Conservation (phyloP, 768 basidiomycete genomes). For the Leccinum imitatum region DNA sequence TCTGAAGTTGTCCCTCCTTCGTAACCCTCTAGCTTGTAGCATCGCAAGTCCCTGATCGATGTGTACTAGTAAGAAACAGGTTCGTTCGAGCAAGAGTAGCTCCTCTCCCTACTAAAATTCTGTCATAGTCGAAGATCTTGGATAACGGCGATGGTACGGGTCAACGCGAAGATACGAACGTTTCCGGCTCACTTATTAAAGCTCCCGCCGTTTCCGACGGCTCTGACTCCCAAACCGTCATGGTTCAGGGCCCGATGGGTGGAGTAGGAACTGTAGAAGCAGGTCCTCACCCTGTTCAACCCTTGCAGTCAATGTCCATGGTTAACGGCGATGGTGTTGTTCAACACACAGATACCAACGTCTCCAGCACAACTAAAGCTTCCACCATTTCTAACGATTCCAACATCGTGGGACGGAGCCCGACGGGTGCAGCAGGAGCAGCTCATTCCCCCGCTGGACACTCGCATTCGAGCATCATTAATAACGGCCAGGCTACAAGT, state of each 20-base stretch:
- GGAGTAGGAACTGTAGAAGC: too few species aligned
- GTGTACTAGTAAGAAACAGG: slow-evolving; percentile 18
- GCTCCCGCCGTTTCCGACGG: too few species aligned
- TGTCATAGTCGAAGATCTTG: slow-evolving; percentile 5
- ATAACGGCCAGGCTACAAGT: too few species aligned
- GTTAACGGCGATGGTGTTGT: too few species aligned
- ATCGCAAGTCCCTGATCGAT: slow-evolving; percentile 3
- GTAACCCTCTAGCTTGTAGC: not conserved
- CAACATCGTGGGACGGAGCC: not conserved
- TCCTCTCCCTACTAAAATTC: slow-evolving; percentile 1
- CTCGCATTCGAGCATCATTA: too few species aligned
- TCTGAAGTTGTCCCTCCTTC: not conserved
- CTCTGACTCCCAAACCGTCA: too few species aligned
- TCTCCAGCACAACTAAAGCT: not conserved
- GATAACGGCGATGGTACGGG: slow-evolving; percentile 1
- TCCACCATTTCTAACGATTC: not conserved
- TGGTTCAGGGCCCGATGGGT: too few species aligned
- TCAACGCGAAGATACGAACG: not conserved
- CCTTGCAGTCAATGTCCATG: too few species aligned
- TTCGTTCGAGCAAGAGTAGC: slow-evolving; percentile 7
- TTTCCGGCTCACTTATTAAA: too few species aligned
- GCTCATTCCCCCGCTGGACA: not conserved
- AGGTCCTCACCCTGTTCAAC: too few species aligned
- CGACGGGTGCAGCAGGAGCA: not conserved
- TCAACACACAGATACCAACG: too few species aligned